Conservation (phyloP, 768 basidiomycete species). For the Xerocomellus chrysenteron region DNA sequence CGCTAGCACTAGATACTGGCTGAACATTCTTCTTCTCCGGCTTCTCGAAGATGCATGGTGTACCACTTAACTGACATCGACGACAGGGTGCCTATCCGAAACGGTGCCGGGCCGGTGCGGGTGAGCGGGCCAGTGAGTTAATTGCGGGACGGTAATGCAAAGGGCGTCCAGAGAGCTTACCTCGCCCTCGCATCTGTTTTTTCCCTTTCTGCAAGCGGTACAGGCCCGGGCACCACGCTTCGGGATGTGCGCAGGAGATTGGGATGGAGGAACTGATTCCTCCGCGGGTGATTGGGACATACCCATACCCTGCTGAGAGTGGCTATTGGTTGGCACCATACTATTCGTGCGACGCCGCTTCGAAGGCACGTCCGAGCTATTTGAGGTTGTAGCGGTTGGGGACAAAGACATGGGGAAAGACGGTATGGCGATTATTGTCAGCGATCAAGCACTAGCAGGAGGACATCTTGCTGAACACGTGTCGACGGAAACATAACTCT, state of each 20-base stretch:
- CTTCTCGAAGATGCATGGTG: slow-evolving; percentile 84
- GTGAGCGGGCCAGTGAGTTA: slow-evolving; percentile 63
- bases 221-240: slow-evolving; percentile 90
- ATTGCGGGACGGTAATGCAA: slow-evolving; percentile 42
- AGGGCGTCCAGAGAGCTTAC: slow-evolving; percentile 44
- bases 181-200: slow-evolving; percentile 93
- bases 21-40: slow-evolving; percentile 82
- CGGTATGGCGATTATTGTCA: slow-evolving; percentile 9
- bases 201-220: slow-evolving; percentile 86
- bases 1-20: slow-evolving; percentile 58
- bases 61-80: slow-evolving; percentile 82
- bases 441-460: slow-evolving; percentile 10
- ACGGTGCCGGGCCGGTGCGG: slow-evolving; percentile 71
- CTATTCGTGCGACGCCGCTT: slow-evolving; percentile 59
- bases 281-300: slow-evolving; percentile 40
- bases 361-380: slow-evolving; percentile 50
- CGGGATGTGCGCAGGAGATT: slow-evolving; percentile 62
- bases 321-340: slow-evolving; percentile 13
- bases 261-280: slow-evolving; percentile 28
- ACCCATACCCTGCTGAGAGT: slow-evolving; percentile 21
- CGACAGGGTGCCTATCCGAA: slow-evolving; percentile 78
- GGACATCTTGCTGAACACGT: slow-evolving; percentile 12
- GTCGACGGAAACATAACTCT: slow-evolving; percentile 8
- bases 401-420: slow-evolving; percentile 59
- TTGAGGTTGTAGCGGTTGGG: slow-evolving; percentile 56